A percentile compares a stretch with the other conserved stretches of the same genome.
Evolutionary conservation across 192 early-diverging fungal genomes (phyloP).

Genomic region (Allomyces javanicus): DNA sequence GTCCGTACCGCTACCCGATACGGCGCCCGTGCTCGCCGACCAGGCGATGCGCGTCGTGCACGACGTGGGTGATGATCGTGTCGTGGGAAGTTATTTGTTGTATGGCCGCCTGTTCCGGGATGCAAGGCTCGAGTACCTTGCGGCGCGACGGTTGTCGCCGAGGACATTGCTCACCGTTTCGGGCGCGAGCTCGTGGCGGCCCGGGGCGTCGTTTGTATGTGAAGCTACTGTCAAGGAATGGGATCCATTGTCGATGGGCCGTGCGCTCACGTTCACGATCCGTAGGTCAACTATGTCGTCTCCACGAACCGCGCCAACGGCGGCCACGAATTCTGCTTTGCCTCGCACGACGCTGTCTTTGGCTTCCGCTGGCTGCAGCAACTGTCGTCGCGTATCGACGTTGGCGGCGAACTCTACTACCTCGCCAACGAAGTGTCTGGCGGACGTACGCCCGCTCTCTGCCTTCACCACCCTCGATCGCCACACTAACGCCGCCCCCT

Average conservation of each 20-base stretch:
- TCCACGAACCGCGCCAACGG: neutral
- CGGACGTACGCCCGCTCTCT: constrained; percentile 39
- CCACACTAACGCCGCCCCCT: constrained; percentile 5
- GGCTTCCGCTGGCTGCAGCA: constrained; percentile 67
- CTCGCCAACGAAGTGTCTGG: constrained; percentile 66
- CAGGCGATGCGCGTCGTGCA: neutral
- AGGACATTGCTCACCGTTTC: neutral
- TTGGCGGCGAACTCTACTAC: constrained; percentile 54
- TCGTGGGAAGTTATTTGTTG: neutral
- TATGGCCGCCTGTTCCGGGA: neutral
- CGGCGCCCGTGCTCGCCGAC: neutral
- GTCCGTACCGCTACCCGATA: neutral
- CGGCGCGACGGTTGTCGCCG: neutral
- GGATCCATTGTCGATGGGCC: too few relatives aligned
- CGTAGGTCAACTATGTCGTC: neutral
- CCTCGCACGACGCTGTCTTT: constrained; percentile 53
- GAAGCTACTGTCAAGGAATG: too few relatives aligned
- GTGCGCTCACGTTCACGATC: too few relatives aligned
- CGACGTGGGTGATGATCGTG: neutral
- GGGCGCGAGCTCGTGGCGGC: neutral
- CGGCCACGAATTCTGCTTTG: constrained; percentile 39
- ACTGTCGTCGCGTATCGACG: constrained; percentile 28
- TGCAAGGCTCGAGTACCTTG: neutral
- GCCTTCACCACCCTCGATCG: constrained; percentile 1
- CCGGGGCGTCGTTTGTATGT: neutral